phyloP scores from a whole-genome alignment of 768 basidiomycete species.

The Hygrocybe coccinea region DNA sequence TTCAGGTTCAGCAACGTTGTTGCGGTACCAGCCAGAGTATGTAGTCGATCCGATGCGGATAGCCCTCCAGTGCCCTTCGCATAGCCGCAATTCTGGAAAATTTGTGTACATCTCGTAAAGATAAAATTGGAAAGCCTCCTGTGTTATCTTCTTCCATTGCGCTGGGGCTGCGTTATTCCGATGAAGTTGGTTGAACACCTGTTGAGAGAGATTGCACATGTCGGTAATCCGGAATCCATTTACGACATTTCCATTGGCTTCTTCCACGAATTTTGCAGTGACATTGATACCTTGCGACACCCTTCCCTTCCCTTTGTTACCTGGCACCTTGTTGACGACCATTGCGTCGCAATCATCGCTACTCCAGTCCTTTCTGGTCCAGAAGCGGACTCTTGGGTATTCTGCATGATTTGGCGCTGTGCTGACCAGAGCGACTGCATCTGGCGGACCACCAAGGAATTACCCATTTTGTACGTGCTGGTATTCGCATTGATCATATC shows the following conservation, averaged over 20 bases:
- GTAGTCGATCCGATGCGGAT: constrained; percentile 1
- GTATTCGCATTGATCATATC: neutral
- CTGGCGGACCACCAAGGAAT: neutral
- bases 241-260: neutral
- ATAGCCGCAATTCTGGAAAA: constrained; percentile 7
- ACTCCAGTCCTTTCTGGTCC: neutral
- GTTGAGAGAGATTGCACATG: neutral
- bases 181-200: neutral
- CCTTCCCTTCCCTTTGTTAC: neutral
- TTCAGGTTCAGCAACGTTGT: neutral
- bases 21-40: constrained; percentile 7
- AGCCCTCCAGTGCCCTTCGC: constrained; percentile 14
- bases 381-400: neutral
- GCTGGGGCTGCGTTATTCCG: neutral
- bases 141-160: neutral
- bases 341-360: neutral
- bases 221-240: neutral
- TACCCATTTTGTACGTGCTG: neutral
- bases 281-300: neutral
- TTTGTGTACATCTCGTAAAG: constrained; percentile 5
- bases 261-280: neutral
- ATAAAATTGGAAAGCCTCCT: neutral
- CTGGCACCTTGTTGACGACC: neutral
- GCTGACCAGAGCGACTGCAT: neutral
- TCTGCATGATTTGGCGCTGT: neutral